Percentiles rank a stretch among this genome's conserved stretches.
Conservation (phyloP, 106 monocot species). For the Apostasia ramifera region DNA sequence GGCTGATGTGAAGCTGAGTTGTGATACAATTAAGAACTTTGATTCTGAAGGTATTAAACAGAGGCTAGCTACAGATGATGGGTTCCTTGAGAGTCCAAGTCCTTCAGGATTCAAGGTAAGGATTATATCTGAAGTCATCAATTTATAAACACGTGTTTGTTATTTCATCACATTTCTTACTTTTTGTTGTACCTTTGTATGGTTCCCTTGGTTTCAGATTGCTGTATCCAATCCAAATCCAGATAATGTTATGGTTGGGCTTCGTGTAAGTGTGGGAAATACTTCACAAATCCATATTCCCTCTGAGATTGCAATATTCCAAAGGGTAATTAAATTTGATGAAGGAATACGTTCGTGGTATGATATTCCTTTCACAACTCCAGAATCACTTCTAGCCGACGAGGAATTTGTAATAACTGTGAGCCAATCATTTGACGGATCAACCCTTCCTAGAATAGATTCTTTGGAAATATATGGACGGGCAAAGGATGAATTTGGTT, state of each 20-base stretch:
- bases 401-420: constrained; percentile 85
- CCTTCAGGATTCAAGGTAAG: constrained; percentile 87
- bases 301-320: constrained; percentile 69
- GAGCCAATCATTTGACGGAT: constrained; percentile 67
- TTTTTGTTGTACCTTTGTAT: not conserved
- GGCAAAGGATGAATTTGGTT: constrained; percentile 97
- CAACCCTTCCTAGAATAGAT: constrained; percentile 74
- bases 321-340: constrained; percentile 82
- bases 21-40: constrained; percentile 65
- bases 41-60: constrained; percentile 91
- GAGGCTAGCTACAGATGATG: constrained; percentile 85
- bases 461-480: constrained; percentile 93
- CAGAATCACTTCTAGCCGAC: constrained; percentile 91
- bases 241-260: constrained; percentile 94
- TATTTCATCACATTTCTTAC: not conserved
- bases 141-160: not conserved
- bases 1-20: constrained; percentile 58
- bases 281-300: constrained; percentile 87
- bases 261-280: constrained; percentile 89
- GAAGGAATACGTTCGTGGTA: constrained; percentile 99
- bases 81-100: constrained; percentile 76
- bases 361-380: constrained; percentile 87
- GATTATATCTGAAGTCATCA: not conserved
- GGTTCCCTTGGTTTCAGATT: constrained; percentile 29
- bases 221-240: constrained; percentile 81